Evolutionary conservation across 768 basidiomycete species (phyloP).

Genomic region (Peribolospora baueri): DNA sequence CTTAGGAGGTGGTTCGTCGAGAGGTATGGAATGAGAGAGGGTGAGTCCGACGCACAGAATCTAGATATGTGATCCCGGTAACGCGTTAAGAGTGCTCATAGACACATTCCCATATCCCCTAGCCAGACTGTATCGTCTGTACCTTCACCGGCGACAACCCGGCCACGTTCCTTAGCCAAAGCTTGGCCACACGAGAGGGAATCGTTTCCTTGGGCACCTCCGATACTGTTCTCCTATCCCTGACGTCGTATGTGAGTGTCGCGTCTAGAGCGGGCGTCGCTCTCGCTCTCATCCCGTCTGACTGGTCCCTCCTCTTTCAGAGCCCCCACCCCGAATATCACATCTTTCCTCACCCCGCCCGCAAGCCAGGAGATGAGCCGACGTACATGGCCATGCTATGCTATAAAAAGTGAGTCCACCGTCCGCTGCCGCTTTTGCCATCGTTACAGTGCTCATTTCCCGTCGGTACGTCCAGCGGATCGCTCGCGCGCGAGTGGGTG

Average conservation of each 20-base stretch:
- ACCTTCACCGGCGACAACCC: constrained; percentile 82
- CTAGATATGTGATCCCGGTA: neutral
- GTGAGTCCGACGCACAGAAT: neutral
- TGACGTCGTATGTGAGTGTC: constrained; percentile 33
- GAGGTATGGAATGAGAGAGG: constrained; percentile 30
- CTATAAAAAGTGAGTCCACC: constrained; percentile 39
- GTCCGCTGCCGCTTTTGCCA: neutral
- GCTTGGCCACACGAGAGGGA: constrained; percentile 46
- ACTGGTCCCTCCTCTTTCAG: constrained; percentile 20
- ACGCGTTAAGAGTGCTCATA: neutral
- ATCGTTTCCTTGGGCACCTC: constrained; percentile 70
- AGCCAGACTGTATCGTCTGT: constrained; percentile 45
- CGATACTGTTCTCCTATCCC: constrained; percentile 58
- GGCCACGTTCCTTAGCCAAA: constrained; percentile 49
- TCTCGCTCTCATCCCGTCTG: constrained; percentile 11
- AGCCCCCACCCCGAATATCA: constrained; percentile 45
- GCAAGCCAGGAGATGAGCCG: constrained; percentile 16
- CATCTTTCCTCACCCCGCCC: constrained; percentile 43
- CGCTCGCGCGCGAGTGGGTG: constrained; percentile 52
- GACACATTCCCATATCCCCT: neutral
- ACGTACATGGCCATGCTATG: constrained; percentile 67
- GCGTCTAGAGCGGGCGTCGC: constrained; percentile 22
- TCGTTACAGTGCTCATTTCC: neutral
- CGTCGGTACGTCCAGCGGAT: constrained; percentile 24
- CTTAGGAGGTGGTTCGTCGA: constrained; percentile 46